phyloP scores from a whole-genome alignment of 192 early-diverging fungal genomes.

The Gamsiella multidivaricata region DNA sequence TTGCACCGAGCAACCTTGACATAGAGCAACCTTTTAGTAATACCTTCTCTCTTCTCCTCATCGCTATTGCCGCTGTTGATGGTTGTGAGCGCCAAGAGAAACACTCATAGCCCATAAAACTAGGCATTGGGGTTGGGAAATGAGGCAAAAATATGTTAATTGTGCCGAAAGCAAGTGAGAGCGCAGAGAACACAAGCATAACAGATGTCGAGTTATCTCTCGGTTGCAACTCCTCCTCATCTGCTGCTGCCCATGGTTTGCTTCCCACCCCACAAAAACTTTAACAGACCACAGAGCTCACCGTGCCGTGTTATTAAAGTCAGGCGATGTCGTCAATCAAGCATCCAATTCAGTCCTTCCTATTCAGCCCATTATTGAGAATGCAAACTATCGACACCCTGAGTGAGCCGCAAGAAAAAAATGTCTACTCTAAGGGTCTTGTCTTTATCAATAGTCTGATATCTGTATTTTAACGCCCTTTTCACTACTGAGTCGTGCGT shows the following conservation, averaged over 20 bases:
- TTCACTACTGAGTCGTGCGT: too few species aligned
- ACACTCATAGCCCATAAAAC: too few species aligned
- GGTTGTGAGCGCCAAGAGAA: too few species aligned
- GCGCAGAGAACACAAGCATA: neutral
- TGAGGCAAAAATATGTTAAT: neutral
- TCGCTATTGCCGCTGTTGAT: neutral
- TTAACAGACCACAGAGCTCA: conserved; percentile 4
- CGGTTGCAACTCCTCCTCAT: neutral
- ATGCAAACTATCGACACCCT: too few species aligned
- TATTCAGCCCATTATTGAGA: too few species aligned
- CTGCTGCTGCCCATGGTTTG: conserved; percentile 17
- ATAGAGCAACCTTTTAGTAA: too few species aligned
- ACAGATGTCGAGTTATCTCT: conserved; percentile 18
- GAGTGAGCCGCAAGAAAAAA: neutral
- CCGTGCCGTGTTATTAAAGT: neutral
- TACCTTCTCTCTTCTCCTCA: too few species aligned
- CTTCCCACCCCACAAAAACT: conserved; percentile 40
- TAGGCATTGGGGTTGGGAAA: too few species aligned
- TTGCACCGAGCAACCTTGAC: too few species aligned
- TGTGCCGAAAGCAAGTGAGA: neutral
- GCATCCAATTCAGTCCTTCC: neutral
- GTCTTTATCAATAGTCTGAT: neutral
- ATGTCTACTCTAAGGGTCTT: too few species aligned
- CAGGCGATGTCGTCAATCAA: neutral
- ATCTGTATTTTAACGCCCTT: neutral